Conservation (phyloP, 1,139 yeast genomes). For the Pichia sp. region DNA sequence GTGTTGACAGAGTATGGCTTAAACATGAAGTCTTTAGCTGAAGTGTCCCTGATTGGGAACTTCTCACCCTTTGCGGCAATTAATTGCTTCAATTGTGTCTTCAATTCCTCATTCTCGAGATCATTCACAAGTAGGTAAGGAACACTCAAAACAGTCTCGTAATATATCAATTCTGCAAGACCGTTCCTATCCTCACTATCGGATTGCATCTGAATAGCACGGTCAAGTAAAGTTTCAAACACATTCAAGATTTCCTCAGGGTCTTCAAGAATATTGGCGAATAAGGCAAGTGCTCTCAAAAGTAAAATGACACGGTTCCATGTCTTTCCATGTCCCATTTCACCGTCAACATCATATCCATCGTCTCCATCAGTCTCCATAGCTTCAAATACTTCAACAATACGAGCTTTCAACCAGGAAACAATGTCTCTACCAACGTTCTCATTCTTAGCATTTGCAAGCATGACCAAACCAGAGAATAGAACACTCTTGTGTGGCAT, state of each 20-base stretch:
- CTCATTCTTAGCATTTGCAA: constrained; percentile 60
- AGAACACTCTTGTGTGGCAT: constrained; percentile 86
- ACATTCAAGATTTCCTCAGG: constrained; percentile 40
- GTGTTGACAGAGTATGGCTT: constrained; percentile 1
- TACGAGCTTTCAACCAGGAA: constrained; percentile 33
- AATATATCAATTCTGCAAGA: constrained; percentile 63
- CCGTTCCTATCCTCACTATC: constrained; percentile 36
- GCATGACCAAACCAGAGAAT: constrained; percentile 60
- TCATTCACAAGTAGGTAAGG: constrained; percentile 61
- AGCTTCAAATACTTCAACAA: constrained; percentile 62
- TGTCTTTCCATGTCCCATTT: constrained; percentile 41
- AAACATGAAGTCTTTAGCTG: not conserved
- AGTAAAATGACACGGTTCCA: constrained; percentile 69
- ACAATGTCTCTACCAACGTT: constrained; percentile 42
- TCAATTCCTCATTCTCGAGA: constrained; percentile 28
- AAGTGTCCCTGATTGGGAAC: constrained; percentile 25
- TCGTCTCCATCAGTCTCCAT: constrained; percentile 52
- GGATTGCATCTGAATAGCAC: constrained; percentile 52
- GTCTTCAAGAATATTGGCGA: constrained; percentile 49
- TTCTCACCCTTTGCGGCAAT: constrained; percentile 38
- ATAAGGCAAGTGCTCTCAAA: constrained; percentile 60
- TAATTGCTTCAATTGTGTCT: constrained; percentile 36
- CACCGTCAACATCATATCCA: constrained; percentile 13
- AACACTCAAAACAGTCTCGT: constrained; percentile 54
- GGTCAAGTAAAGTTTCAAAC: constrained; percentile 46